phyloP scores from a whole-genome alignment of 331 rosid species.

The Dryas integrifolia region DNA sequence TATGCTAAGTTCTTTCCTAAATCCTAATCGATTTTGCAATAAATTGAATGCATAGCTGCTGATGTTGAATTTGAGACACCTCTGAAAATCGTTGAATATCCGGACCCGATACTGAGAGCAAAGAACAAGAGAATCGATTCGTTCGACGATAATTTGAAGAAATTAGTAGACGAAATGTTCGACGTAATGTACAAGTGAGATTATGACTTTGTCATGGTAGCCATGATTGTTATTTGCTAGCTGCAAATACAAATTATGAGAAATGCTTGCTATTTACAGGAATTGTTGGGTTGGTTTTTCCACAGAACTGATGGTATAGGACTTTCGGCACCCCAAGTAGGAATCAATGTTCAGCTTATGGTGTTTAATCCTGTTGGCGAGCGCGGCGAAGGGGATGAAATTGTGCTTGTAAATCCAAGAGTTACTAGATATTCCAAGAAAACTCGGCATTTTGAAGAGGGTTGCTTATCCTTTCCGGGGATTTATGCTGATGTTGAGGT shows the following conservation, averaged over 20 bases:
- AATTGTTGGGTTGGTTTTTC: conserved; percentile 48
- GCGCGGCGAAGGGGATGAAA: conserved; percentile 87
- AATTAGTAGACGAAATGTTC: conserved; percentile 76
- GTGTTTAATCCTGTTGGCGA: conserved; percentile 85
- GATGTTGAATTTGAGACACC: conserved; percentile 73
- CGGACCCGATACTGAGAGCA: conserved; percentile 65
- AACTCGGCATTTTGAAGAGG: conserved; percentile 56
- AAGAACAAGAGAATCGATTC: conserved; percentile 63
- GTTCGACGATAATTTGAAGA: conserved; percentile 70
- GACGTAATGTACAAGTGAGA: conserved; percentile 86
- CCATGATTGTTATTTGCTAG: not conserved
- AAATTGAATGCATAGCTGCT: conserved; percentile 34
- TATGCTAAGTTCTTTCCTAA: not conserved
- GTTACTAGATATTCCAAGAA: conserved; percentile 74
- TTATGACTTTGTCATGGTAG: not conserved
- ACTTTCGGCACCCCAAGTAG: conserved; percentile 96
- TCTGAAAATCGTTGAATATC: conserved; percentile 63
- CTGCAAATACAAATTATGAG: not conserved
- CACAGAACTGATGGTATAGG: conserved; percentile 94
- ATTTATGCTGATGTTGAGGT: conserved; percentile 77
- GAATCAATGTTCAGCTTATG: conserved; percentile 86
- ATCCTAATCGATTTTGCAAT: not conserved
- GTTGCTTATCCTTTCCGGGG: conserved; percentile 82
- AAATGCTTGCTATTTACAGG: conserved; percentile 38
- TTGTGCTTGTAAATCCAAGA: conserved; percentile 88